Percentiles rank a stretch among this genome's conserved stretches.
phyloP scores from a whole-genome alignment of 1,139 yeast species.

The Yamadazyma taylorii region DNA sequence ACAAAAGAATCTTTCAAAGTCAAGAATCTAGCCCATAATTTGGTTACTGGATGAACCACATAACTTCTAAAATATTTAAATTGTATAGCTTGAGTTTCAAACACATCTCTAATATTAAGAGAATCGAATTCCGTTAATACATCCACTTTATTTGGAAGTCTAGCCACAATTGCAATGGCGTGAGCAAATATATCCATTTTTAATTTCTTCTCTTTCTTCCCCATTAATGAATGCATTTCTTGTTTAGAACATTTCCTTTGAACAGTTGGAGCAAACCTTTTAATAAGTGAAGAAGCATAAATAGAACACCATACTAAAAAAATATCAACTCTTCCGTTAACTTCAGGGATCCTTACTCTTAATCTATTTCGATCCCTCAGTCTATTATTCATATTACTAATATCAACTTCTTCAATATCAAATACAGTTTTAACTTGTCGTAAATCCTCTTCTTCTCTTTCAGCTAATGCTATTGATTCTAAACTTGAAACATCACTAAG shows the following conservation, averaged over 20 bases:
- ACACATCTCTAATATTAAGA: constrained; percentile 29
- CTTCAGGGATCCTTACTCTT: constrained; percentile 31
- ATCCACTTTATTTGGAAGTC: constrained; percentile 53
- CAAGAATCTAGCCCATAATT: constrained; percentile 43
- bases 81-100: constrained; percentile 27
- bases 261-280: constrained; percentile 37
- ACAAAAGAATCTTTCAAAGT: constrained; percentile 30
- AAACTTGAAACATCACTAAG: constrained; percentile 39
- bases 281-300: constrained; percentile 39
- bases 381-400: constrained; percentile 24
- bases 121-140: constrained; percentile 51
- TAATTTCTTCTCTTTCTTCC: constrained; percentile 21
- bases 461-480: constrained; percentile 26
- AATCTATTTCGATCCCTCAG: constrained; percentile 29
- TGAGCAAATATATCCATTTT: constrained; percentile 38
- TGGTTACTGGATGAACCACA: constrained; percentile 55
- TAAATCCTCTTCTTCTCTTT: constrained; percentile 19
- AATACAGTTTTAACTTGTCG: constrained; percentile 38
- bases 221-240: constrained; percentile 26
- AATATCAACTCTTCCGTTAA: constrained; percentile 42
- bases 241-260: constrained; percentile 28
- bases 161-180: constrained; percentile 44
- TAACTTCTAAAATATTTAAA: constrained; percentile 47
- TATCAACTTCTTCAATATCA: constrained; percentile 24
- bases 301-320: constrained; percentile 46